A percentile compares a stretch with the other conserved stretches of the same genome.
phyloP scores from a whole-genome alignment of 352 stramenopile species.

The Globisporangium splendens region DNA sequence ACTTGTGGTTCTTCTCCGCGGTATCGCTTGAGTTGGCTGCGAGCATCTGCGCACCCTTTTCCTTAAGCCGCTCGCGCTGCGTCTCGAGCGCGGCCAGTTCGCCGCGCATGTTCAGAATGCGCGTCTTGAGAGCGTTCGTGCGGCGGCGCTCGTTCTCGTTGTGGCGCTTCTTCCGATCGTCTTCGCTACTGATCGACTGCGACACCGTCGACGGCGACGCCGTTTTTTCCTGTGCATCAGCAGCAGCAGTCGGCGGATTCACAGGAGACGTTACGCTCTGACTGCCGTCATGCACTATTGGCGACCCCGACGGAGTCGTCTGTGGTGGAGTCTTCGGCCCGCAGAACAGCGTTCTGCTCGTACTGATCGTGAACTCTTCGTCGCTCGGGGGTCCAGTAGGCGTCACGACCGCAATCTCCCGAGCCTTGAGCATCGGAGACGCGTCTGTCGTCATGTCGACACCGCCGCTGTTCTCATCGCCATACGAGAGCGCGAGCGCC shows the following conservation, averaged over 20 bases:
- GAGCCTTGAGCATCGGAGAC: background rate
- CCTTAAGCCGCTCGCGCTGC: constrained; percentile 38
- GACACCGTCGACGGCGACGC: background rate
- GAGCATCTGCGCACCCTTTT: background rate
- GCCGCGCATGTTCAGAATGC: constrained; percentile 42
- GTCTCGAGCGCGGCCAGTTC: constrained; percentile 40
- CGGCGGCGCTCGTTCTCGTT: constrained; percentile 62
- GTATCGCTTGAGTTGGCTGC: background rate
- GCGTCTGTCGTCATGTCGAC: background rate
- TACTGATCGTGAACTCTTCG: constrained; percentile 5
- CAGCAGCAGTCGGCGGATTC: background rate
- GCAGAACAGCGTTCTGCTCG: background rate
- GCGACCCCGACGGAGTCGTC: too few relatives aligned
- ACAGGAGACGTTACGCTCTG: background rate
- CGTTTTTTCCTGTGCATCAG: background rate
- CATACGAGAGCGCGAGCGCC: constrained; percentile 6
- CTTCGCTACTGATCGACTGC: constrained; percentile 14
- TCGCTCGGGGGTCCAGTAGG: background rate
- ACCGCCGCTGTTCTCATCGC: constrained; percentile 4
- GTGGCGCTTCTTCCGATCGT: constrained; percentile 45
- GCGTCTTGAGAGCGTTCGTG: constrained; percentile 50
- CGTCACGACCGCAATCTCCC: background rate
- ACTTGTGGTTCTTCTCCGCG: constrained; percentile 15
- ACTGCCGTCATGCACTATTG: too few relatives aligned
- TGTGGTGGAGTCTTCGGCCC: too few relatives aligned